Conservation (phyloP, 345 rosid genomes). For the Trapa incisa region DNA sequence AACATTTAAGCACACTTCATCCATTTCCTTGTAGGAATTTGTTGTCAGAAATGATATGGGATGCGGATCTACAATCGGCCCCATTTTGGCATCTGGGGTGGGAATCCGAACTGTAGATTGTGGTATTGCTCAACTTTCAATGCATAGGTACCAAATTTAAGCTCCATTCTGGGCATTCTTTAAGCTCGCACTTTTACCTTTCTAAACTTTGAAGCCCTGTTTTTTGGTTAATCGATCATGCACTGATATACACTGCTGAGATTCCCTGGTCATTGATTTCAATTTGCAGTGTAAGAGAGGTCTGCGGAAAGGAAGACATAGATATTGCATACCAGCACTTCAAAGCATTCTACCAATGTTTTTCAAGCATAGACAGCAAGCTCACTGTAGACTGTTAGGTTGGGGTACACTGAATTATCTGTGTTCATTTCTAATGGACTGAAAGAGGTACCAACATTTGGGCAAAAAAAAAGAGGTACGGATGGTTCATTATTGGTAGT, state of each 20-base stretch:
- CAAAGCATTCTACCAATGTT: conserved; percentile 65
- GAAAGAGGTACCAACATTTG: neutral
- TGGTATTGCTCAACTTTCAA: conserved; percentile 90
- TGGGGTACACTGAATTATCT: neutral
- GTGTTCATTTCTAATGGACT: neutral
- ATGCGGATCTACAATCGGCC: conserved; percentile 96
- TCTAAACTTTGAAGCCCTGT: too few species aligned
- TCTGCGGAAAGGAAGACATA: conserved; percentile 73
- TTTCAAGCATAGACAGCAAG: conserved; percentile 61
- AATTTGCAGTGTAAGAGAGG: conserved; percentile 46
- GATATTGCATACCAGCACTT: conserved; percentile 83
- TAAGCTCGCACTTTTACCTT: too few species aligned
- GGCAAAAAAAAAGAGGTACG: too few species aligned
- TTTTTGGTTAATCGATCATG: too few species aligned
- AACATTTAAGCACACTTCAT: neutral
- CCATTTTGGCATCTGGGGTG: conserved; percentile 85
- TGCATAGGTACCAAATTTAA: conserved; percentile 61
- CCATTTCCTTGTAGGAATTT: conserved; percentile 48
- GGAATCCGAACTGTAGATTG: conserved; percentile 91
- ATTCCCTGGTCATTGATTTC: neutral
- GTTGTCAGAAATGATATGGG: conserved; percentile 98
- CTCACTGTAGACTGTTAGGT: conserved; percentile 36
- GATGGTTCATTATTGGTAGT: neutral
- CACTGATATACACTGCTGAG: too few species aligned
- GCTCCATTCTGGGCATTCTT: neutral